These are phyloP conservation scores for Colletotrichum somersetense DNA, from an alignment of 2,329 filamentous ascomycete genomes.

Conservation along the genomic window DNA sequence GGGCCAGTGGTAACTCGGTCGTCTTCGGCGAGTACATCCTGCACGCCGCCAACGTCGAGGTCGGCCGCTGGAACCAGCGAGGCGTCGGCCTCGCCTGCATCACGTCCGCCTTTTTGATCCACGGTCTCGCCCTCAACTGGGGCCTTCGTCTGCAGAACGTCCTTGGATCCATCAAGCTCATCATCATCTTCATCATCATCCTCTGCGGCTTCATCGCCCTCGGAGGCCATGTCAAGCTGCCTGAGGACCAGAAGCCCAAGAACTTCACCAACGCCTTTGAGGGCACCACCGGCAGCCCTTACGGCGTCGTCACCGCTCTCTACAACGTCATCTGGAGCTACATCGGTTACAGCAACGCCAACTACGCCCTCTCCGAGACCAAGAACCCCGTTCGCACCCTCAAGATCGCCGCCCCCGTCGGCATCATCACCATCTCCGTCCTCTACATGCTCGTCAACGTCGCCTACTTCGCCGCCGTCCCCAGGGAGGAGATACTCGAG, in stretches of 20 bases:
- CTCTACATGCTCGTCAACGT: slow-evolving; percentile 77
- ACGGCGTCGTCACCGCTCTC: slow-evolving; percentile 76
- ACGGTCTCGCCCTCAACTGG: slow-evolving; percentile 74
- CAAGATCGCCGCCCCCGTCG: slow-evolving; percentile 73
- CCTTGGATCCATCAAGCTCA: slow-evolving; percentile 75
- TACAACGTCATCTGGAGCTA: slow-evolving; percentile 81
- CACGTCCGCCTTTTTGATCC: slow-evolving; percentile 73
- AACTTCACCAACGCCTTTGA: slow-evolving; percentile 75
- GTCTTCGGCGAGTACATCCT: slow-evolving; percentile 80
- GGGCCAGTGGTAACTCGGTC: slow-evolving; percentile 76
- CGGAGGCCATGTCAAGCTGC: slow-evolving; percentile 69
- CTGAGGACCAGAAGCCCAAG: slow-evolving; percentile 64
- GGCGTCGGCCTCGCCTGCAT: slow-evolving; percentile 76
- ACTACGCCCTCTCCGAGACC: slow-evolving; percentile 75
- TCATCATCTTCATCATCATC: slow-evolving; percentile 75
- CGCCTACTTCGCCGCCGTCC: slow-evolving; percentile 73
- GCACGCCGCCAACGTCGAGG: slow-evolving; percentile 72
- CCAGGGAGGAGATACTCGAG: slow-evolving; percentile 65
- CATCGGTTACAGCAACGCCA: slow-evolving; percentile 76
- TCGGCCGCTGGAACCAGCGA: slow-evolving; percentile 75
- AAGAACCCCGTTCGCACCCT: slow-evolving; percentile 74
- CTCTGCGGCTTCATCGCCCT: slow-evolving; percentile 72
- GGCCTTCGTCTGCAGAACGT: slow-evolving; percentile 76
- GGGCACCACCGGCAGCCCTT: slow-evolving; percentile 74
- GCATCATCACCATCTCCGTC: slow-evolving; percentile 68